phyloP scores from a whole-genome alignment of 768 basidiomycete genomes.

The Auricularia heimuer region DNA sequence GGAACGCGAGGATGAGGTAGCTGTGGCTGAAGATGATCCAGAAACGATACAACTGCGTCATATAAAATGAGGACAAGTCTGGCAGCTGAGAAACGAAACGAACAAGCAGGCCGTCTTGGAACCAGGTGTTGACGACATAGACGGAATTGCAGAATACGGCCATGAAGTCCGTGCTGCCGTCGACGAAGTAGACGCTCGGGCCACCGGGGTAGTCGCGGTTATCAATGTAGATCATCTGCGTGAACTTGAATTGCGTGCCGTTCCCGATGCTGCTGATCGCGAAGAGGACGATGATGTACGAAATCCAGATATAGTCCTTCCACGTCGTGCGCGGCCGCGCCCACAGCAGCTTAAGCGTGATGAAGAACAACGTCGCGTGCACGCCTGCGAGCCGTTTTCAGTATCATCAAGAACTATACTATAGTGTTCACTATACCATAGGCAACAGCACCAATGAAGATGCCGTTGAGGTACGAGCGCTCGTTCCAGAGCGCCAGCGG shows the following conservation, averaged over 20 bases:
- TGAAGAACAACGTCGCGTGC: neutral
- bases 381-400: neutral
- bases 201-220: conserved; percentile 18
- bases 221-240: conserved; percentile 21
- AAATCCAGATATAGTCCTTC: neutral
- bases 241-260: conserved; percentile 18
- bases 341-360: neutral
- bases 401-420: neutral
- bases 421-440: neutral
- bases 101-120: conserved; percentile 9
- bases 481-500: neutral
- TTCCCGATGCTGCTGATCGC: conserved; percentile 20
- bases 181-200: conserved; percentile 13
- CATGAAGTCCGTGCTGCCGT: conserved; percentile 15
- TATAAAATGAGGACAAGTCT: neutral
- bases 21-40: conserved; percentile 14
- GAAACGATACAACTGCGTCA: conserved; percentile 16
- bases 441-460: neutral
- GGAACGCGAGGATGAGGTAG: conserved; percentile 10
- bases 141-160: conserved; percentile 18
- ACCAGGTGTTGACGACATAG: conserved; percentile 20
- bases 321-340: neutral
- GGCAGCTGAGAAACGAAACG: neutral
- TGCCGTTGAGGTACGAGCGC: neutral
- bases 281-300: conserved; percentile 12